These are phyloP conservation scores for Nicotiana rustica DNA, from an alignment of 305 asterid species.

Conservation along the genomic window DNA sequence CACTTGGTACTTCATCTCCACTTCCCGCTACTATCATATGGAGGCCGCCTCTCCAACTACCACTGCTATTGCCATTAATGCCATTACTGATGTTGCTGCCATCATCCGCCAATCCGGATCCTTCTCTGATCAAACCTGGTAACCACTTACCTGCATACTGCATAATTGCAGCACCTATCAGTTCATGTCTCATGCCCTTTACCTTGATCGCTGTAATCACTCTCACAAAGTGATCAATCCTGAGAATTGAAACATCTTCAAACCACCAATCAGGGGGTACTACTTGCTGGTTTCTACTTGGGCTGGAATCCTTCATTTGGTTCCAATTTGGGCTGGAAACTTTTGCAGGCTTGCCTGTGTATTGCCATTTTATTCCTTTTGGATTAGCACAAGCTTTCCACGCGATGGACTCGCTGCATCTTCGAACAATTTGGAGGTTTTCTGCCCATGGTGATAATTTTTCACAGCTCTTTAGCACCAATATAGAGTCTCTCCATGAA, in stretches of 20 bases:
- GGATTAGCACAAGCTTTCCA: slow-evolving; percentile 98
- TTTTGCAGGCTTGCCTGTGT: slow-evolving; percentile 65
- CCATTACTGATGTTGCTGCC: slow-evolving; percentile 44
- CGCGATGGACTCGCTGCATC: slow-evolving; percentile 93
- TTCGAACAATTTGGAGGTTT: slow-evolving; percentile 84
- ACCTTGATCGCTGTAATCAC: slow-evolving; percentile 87
- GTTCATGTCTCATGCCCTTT: slow-evolving; percentile 84
- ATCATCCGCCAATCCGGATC: slow-evolving; percentile 44
- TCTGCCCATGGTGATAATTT: slow-evolving; percentile 93
- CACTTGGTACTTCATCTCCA: slow-evolving; percentile 55
- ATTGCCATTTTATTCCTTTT: slow-evolving; percentile 89
- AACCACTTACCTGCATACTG: slow-evolving; percentile 86
- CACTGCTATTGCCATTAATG: slow-evolving; percentile 30
- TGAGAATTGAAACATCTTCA: slow-evolving; percentile 79
- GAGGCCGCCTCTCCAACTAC: slow-evolving; percentile 78
- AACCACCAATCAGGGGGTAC: slow-evolving; percentile 98
- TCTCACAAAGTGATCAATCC: slow-evolving; percentile 88
- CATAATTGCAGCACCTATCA: slow-evolving; percentile 76
- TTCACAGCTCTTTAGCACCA: slow-evolving; percentile 80
- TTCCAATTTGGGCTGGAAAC: slow-evolving; percentile 86
- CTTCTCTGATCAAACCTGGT: slow-evolving; percentile 66
- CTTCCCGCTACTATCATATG: slow-evolving; percentile 74
- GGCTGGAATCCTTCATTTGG: slow-evolving; percentile 78
- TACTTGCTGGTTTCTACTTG: slow-evolving; percentile 65
- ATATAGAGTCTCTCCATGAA: slow-evolving; percentile 89